Evolutionary conservation across 495 filamentous ascomycete genomes (phyloP).

Genomic region (Trypethelium eluteriae): DNA sequence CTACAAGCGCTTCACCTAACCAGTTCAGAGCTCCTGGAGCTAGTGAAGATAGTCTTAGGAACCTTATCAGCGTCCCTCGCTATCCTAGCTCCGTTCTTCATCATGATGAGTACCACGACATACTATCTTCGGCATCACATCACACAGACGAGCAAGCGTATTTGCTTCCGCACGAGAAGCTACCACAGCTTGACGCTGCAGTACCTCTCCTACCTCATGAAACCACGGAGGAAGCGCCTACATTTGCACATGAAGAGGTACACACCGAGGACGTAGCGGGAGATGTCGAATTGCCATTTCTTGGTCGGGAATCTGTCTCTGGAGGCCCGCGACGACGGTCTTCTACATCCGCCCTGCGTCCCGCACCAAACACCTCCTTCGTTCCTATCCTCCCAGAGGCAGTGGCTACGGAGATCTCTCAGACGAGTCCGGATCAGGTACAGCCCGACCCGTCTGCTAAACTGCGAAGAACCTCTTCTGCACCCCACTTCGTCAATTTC

Average conservation of each 20-base stretch:
- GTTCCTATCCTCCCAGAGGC: constrained; percentile 1
- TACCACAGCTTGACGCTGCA: not conserved
- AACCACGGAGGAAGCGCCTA: not conserved
- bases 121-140: not conserved
- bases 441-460: not conserved
- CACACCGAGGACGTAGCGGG: not conserved
- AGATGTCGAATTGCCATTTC: not conserved
- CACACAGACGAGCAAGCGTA: not conserved
- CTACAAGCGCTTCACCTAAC: not conserved
- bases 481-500: not conserved
- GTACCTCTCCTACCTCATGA: constrained; percentile 1
- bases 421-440: not conserved
- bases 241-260: constrained; percentile 2
- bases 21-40: not conserved
- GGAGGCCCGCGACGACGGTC: not conserved
- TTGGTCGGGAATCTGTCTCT: not conserved
- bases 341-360: not conserved
- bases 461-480: not conserved
- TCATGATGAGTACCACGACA: not conserved
- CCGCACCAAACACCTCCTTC: not conserved
- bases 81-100: not conserved
- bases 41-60: not conserved
- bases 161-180: not conserved
- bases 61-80: not conserved
- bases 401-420: not conserved